A percentile compares a stretch with the other conserved stretches of the same genome.
Conservation (phyloP, 2,329 filamentous ascomycete genomes). For the Trichoderma aggressivum region DNA sequence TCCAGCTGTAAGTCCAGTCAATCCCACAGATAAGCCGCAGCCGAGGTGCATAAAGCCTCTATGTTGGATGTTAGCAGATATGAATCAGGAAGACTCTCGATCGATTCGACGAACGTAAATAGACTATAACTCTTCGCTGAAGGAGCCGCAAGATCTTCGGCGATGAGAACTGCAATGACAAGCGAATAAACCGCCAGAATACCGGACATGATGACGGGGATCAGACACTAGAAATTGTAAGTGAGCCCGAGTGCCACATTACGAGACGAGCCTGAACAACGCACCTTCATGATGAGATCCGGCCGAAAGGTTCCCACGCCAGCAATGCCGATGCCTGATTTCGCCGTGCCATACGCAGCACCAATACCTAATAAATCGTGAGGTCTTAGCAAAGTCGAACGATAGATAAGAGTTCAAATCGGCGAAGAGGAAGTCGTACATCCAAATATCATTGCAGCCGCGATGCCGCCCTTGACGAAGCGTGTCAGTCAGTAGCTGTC, state of each 20-base stretch:
- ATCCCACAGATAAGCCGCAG: constrained; percentile 83
- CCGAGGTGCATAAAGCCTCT: constrained; percentile 92
- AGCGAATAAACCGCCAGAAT: constrained; percentile 98
- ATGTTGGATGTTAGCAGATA: constrained; percentile 9
- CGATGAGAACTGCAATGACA: constrained; percentile 94
- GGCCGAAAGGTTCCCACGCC: constrained; percentile 82
- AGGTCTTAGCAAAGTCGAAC: constrained; percentile 17
- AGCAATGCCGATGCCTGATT: constrained; percentile 83
- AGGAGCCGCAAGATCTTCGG: constrained; percentile 78
- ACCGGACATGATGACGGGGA: constrained; percentile 96
- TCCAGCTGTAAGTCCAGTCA: constrained; percentile 88
- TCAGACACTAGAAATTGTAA: constrained; percentile 60
- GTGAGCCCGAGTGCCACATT: constrained; percentile 16
- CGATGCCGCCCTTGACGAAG: constrained; percentile 64
- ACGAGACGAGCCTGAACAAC: neutral
- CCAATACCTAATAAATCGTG: constrained; percentile 50
- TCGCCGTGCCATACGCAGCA: constrained; percentile 83
- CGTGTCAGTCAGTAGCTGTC: constrained; percentile 25
- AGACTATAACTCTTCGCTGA: constrained; percentile 68
- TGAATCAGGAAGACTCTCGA: constrained; percentile 21
- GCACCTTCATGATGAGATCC: constrained; percentile 87
- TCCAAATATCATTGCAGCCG: constrained; percentile 79
- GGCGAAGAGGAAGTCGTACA: constrained; percentile 50
- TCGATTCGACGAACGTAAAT: constrained; percentile 62
- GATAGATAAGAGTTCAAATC: constrained; percentile 9